Base-by-base conservation (phyloP, 768 basidiomycete species). In the Leccinum longicurvipes region DNA sequence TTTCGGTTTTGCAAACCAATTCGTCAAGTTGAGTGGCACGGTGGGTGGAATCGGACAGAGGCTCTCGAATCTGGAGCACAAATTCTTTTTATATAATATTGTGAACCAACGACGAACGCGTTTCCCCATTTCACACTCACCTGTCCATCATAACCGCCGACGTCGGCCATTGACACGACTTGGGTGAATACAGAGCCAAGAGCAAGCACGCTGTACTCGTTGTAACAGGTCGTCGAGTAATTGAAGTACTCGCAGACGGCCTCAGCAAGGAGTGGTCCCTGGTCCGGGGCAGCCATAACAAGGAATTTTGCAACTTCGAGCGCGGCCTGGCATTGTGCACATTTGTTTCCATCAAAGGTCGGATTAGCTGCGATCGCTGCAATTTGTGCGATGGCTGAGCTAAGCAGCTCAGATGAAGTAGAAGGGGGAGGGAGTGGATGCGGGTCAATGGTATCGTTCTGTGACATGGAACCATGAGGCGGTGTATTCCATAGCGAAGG, bases 1-100 rank as follows among this genome's bases (percentile, higher is more conserved):
- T 61, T 81, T 81, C 10, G 77, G 78, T 60, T 75, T 81, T 29
- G 72, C 71, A 62, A 81, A 81, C 74, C 78, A 81, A 45, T 55
- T 60, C 3, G 73, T 77, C 41, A 79, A 57, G 64, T 80, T 71
- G 36, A 81, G 69, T 2, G 75, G 69, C 1, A 74, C 69, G 2
- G 76, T 67, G 3, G 74, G 66, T 5, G 76, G 74, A 15, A 72
- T 60, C 12, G 75, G 64, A 60, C 78, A 78, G 23, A 73, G 39
- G 1, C 56, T 45, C 4, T 72, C 50, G 52, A 77, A 71, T 58
- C 67, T 70, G 31, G 75, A 62, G 58, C 78, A 79, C 52, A 78
- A 51, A 45, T 61, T 58, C 50, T 51, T 19, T 44, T 48, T 7
- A 4, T 21, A 25, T 10, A 17, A 42, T 6, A 12, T 11, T 14